Conservation (phyloP, 2,329 filamentous ascomycete genomes). For the Aspergillus tanneri region DNA sequence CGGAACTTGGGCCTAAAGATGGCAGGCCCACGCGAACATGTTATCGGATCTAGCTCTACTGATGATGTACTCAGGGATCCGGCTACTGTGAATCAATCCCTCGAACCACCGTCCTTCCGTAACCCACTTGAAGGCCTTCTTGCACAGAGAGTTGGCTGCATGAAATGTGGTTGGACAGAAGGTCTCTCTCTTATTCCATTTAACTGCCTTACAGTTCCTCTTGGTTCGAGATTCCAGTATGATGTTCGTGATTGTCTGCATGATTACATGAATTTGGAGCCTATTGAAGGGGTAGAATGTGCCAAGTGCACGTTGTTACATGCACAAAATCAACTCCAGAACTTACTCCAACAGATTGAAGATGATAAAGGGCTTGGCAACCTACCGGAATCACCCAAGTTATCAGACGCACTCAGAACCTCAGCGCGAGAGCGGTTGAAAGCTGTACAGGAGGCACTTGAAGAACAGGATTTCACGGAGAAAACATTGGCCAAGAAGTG, state of each 20-base stretch:
- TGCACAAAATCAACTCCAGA: conserved; percentile 54
- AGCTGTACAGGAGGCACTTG: conserved; percentile 68
- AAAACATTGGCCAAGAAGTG: conserved; percentile 63
- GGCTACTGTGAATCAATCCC: conserved; percentile 13
- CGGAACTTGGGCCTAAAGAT: conserved; percentile 45
- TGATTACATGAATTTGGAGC: conserved; percentile 79
- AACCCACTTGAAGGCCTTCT: conserved; percentile 86
- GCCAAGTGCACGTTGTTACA: conserved; percentile 79
- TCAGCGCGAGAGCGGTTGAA: conserved; percentile 57
- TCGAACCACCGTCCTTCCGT: conserved; percentile 40
- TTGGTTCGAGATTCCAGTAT: conserved; percentile 66
- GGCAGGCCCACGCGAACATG: conserved; percentile 35
- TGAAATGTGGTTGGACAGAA: conserved; percentile 80
- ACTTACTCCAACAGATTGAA: conserved; percentile 42
- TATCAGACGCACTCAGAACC: conserved; percentile 39
- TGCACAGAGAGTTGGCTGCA: conserved; percentile 86
- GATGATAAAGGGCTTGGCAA: conserved; percentile 34
- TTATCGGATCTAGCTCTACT: conserved; percentile 25
- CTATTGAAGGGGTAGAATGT: conserved; percentile 87
- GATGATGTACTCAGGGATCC: conserved; percentile 16
- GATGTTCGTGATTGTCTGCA: conserved; percentile 77
- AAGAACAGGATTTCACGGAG: conserved; percentile 77
- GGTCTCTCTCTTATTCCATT: conserved; percentile 89
- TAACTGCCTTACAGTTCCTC: conserved; percentile 84
- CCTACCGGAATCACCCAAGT: conserved; percentile 23